These are phyloP conservation scores for Fraxinus platypoda DNA, from an alignment of 305 asterid genomes.

Conservation along the genomic window DNA sequence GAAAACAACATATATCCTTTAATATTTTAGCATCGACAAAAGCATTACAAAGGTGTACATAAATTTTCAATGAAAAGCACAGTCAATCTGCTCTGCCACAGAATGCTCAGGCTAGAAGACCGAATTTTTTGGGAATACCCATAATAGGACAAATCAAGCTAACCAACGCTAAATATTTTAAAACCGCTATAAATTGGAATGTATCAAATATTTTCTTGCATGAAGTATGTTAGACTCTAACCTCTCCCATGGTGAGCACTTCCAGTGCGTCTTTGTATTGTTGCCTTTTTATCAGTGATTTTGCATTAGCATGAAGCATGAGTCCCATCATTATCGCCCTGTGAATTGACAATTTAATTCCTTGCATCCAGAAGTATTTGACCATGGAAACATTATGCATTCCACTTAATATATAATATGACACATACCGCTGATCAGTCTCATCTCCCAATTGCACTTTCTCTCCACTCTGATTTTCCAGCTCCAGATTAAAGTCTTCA, in stretches of 20 bases:
- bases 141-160: not conserved
- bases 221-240: slow-evolving; percentile 24
- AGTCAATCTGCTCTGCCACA: not conserved
- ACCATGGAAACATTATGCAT: not conserved
- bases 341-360: slow-evolving; percentile 22
- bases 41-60: not conserved
- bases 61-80: not conserved
- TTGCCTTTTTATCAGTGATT: slow-evolving; percentile 61
- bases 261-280: slow-evolving; percentile 75
- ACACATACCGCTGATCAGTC: slow-evolving; percentile 76
- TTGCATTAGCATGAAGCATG: slow-evolving; percentile 87
- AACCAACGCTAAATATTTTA: not conserved
- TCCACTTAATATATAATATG: not conserved
- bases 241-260: slow-evolving; percentile 95
- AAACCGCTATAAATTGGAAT: not conserved
- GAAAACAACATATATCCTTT: not conserved
- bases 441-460: slow-evolving; percentile 83
- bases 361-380: slow-evolving; percentile 12
- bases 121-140: not conserved
- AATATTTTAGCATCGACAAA: not conserved
- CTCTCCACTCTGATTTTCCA: slow-evolving; percentile 92
- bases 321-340: slow-evolving; percentile 98
- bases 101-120: not conserved
- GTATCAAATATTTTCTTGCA: not conserved
- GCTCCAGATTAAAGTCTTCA: slow-evolving; percentile 86